Percentiles rank a stretch among this genome's conserved stretches.
phyloP scores from a whole-genome alignment of 2,329 filamentous ascomycete genomes.

The Exophiala dermatitidis region DNA sequence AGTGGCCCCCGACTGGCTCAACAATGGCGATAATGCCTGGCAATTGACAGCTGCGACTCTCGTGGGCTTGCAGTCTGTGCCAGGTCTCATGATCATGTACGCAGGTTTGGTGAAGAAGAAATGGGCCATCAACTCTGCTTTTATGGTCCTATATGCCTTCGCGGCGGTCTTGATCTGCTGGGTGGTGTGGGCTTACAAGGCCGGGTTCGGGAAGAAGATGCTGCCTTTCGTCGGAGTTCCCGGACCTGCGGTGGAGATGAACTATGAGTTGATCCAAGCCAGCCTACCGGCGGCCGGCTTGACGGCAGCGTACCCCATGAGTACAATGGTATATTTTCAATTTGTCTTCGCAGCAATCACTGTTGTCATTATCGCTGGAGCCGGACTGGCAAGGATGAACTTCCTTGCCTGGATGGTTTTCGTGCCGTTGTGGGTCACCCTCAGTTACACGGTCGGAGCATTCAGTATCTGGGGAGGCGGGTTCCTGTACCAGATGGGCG shows the following conservation, averaged over 20 bases:
- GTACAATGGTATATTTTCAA: slow-evolving; percentile 50
- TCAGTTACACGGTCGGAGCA: slow-evolving; percentile 38
- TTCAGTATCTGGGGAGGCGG: slow-evolving; percentile 44
- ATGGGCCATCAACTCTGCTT: slow-evolving; percentile 45
- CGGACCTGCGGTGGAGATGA: slow-evolving; percentile 42
- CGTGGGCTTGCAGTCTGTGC: slow-evolving; percentile 45
- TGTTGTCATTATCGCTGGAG: slow-evolving; percentile 42
- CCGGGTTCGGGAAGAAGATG: slow-evolving; percentile 46
- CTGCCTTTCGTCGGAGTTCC: slow-evolving; percentile 44
- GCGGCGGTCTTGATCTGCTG: slow-evolving; percentile 43
- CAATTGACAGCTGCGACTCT: slow-evolving; percentile 46
- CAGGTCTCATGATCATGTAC: slow-evolving; percentile 45
- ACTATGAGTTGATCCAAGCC: slow-evolving; percentile 40
- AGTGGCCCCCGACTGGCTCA: slow-evolving; percentile 31
- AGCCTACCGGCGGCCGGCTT: slow-evolving; percentile 38
- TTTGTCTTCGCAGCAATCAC: slow-evolving; percentile 50
- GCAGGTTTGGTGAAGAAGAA: slow-evolving; percentile 42
- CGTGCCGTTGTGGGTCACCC: slow-evolving; percentile 47
- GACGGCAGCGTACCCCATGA: slow-evolving; percentile 39
- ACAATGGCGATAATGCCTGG: slow-evolving; percentile 48
- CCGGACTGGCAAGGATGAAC: slow-evolving; percentile 45
- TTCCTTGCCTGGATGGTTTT: slow-evolving; percentile 49
- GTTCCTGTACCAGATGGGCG: slow-evolving; percentile 41
- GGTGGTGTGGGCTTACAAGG: slow-evolving; percentile 46
- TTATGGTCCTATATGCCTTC: slow-evolving; percentile 49